These are phyloP conservation scores for Rhizoclosmatium globosum DNA, from an alignment of 192 early-diverging fungal genomes.

Conservation along the genomic window DNA sequence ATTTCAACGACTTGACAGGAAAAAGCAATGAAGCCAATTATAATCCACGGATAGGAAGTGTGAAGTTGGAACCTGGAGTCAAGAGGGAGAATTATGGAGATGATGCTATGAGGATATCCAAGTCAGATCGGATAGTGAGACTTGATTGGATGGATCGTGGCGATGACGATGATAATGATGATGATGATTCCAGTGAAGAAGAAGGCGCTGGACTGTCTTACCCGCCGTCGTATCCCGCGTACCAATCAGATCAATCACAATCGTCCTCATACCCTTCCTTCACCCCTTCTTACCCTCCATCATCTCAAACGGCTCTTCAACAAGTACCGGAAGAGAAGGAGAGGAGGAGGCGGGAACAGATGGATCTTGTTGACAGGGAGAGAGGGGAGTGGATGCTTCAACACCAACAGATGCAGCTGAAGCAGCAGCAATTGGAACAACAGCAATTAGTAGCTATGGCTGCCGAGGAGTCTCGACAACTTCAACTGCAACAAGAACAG, in stretches of 20 bases:
- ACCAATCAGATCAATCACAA: too few species aligned
- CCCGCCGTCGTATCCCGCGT: too few species aligned
- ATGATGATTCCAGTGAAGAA: not conserved
- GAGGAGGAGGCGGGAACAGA: not conserved
- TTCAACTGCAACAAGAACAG: not conserved
- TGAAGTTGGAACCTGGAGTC: not conserved
- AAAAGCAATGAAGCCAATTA: not conserved
- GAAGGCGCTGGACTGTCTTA: not conserved
- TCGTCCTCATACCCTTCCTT: too few species aligned
- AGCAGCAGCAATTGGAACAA: not conserved
- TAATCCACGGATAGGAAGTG: not conserved
- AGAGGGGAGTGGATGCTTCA: not conserved
- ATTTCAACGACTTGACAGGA: not conserved
- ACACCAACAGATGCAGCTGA: not conserved
- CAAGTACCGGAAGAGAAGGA: not conserved
- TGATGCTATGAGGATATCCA: not conserved
- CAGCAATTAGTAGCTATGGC: not conserved
- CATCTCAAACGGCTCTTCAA: not conserved
- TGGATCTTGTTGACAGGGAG: not conserved
- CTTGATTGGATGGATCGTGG: not conserved
- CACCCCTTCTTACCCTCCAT: too few species aligned
- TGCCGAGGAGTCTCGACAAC: not conserved
- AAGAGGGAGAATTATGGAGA: not conserved
- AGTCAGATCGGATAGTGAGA: not conserved
- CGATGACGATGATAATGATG: conserved; percentile 8